These are phyloP conservation scores for Xylariomycetidae sp. DNA, from an alignment of 2,329 filamentous ascomycete genomes.

Conservation along the genomic window DNA sequence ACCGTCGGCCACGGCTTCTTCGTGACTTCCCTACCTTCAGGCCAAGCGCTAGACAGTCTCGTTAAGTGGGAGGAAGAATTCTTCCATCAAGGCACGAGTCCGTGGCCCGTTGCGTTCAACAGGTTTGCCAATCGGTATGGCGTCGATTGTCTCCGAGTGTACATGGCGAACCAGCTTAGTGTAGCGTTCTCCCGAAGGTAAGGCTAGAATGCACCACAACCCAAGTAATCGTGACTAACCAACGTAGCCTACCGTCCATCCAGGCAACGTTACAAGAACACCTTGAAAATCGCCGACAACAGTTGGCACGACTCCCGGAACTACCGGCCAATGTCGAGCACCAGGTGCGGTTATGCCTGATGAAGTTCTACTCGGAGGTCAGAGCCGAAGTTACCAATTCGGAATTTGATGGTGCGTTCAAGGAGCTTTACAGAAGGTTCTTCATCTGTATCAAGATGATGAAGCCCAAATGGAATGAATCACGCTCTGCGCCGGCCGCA, in stretches of 20 bases:
- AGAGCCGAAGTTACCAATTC: constrained; percentile 45
- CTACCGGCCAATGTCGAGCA: constrained; percentile 60
- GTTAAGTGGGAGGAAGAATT: constrained; percentile 43
- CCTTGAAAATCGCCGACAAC: constrained; percentile 43
- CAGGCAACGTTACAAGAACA: constrained; percentile 43
- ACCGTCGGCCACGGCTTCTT: constrained; percentile 67
- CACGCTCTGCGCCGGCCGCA: too few relatives aligned
- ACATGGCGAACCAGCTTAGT: constrained; percentile 46
- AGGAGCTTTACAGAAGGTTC: constrained; percentile 15
- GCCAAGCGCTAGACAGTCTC: constrained; percentile 44
- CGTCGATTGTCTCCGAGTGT: constrained; percentile 45
- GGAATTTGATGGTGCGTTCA: constrained; percentile 25
- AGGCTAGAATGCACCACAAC: background rate
- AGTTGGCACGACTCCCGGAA: constrained; percentile 57
- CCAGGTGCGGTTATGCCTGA: constrained; percentile 54
- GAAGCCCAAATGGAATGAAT: constrained; percentile 19
- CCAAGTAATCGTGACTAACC: too few relatives aligned
- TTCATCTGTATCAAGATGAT: constrained; percentile 9
- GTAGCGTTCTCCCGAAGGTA: constrained; percentile 41
- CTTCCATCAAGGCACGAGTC: constrained; percentile 35
- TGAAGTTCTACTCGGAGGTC: constrained; percentile 47
- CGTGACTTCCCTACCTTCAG: constrained; percentile 61
- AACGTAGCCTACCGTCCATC: constrained; percentile 48
- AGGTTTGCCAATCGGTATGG: constrained; percentile 42
- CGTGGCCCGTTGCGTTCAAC: constrained; percentile 42